These are phyloP conservation scores for Phycomyces blakesleeanus DNA, from an alignment of 192 early-diverging fungal genomes.

Conservation along the genomic window DNA sequence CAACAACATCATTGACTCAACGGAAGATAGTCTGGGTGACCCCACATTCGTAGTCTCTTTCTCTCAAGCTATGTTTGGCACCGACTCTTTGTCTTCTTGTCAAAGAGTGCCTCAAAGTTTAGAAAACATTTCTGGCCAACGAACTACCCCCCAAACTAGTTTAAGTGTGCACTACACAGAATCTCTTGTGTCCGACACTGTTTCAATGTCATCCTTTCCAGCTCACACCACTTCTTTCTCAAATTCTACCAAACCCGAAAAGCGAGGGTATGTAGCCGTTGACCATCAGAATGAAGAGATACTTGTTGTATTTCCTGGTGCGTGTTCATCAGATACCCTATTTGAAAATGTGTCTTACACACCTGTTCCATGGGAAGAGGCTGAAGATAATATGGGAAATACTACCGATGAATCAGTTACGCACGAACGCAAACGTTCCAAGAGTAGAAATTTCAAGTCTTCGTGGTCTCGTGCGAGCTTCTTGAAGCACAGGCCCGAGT, in stretches of 20 bases:
- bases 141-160: background rate
- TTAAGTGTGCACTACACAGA: too few relatives aligned
- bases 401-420: background rate
- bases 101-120: background rate
- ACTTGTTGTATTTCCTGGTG: slow-evolving; percentile 22
- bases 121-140: background rate
- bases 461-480: background rate
- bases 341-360: slow-evolving; percentile 18
- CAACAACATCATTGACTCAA: background rate
- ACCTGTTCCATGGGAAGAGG: slow-evolving; percentile 26
- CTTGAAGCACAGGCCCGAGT: background rate
- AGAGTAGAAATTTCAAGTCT: background rate
- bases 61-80: background rate
- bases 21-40: background rate
- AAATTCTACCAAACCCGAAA: background rate
- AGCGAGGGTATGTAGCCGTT: slow-evolving; percentile 21
- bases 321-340: background rate
- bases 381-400: background rate
- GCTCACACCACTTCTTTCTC: background rate
- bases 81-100: background rate
- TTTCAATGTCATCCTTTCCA: background rate
- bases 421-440: too few relatives aligned
- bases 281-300: slow-evolving; percentile 26
- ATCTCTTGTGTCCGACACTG: background rate
- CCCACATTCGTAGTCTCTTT: background rate